phyloP scores from a whole-genome alignment of 1,139 yeast genomes.

The Candida sp. region DNA sequence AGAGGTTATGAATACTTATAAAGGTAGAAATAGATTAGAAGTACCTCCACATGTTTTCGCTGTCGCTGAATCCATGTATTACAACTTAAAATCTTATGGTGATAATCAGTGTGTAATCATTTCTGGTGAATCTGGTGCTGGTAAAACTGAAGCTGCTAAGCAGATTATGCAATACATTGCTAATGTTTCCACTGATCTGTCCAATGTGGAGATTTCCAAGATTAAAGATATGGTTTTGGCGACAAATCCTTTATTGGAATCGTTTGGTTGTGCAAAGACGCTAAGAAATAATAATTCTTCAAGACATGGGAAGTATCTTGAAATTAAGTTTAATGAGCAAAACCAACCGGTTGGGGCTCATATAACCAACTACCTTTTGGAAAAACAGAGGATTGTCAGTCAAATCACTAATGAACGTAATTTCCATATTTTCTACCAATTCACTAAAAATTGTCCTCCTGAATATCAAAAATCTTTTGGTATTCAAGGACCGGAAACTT shows the following conservation, averaged over 20 bases:
- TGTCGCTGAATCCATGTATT: constrained; percentile 96
- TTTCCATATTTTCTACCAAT: constrained; percentile 96
- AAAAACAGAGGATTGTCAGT: constrained; percentile 93
- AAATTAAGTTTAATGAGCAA: constrained; percentile 77
- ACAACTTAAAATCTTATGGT: constrained; percentile 89
- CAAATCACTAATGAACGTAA: constrained; percentile 92
- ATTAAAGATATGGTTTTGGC: constrained; percentile 98
- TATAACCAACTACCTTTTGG: constrained; percentile 90
- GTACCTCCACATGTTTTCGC: constrained; percentile 99
- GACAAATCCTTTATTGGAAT: constrained; percentile 92
- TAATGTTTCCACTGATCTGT: constrained; percentile 56
- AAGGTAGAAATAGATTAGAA: constrained; percentile 91
- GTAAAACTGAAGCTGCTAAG: constrained; percentile 98
- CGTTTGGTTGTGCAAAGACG: constrained; percentile 99
- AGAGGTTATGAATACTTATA: constrained; percentile 68
- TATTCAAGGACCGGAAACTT: constrained; percentile 90
- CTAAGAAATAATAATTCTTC: constrained; percentile 95
- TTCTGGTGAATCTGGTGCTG: constrained; percentile 99
- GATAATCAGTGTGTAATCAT: constrained; percentile 98
- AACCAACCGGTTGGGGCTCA: constrained; percentile 90
- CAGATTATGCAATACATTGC: constrained; percentile 99
- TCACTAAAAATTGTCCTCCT: constrained; percentile 88
- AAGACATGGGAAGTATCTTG: constrained; percentile 95
- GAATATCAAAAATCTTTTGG: constrained; percentile 82
- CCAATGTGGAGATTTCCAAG: constrained; percentile 63